A percentile compares a stretch with the other conserved stretches of the same genome.
Conservation (phyloP, 371 early-diverging fungal genomes). For the Mucor mucedo region DNA sequence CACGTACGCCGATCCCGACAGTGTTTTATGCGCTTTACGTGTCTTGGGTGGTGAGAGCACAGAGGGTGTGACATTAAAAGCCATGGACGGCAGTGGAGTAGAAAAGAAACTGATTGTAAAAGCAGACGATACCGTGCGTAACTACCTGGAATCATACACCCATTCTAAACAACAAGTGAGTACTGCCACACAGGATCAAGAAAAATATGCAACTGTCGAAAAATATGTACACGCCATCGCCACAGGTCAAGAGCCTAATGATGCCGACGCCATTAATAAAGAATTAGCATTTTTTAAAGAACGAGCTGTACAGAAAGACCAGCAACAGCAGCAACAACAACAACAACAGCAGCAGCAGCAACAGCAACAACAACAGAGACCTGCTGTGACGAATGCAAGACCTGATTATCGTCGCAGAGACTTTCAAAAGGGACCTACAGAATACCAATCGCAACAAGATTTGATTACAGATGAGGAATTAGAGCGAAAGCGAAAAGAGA, state of each 20-base stretch:
- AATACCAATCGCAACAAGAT: slow-evolving; percentile 22
- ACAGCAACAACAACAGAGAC: slow-evolving; percentile 35
- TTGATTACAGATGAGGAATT: slow-evolving; percentile 68
- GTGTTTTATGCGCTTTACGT: slow-evolving; percentile 70
- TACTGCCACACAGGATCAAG: slow-evolving; percentile 11
- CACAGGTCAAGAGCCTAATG: slow-evolving; percentile 38
- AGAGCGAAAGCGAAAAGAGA: slow-evolving; percentile 65
- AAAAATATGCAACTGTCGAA: slow-evolving; percentile 19
- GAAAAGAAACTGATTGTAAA: slow-evolving; percentile 72
- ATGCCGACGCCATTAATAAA: slow-evolving; percentile 53
- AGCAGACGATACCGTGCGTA: slow-evolving; percentile 75
- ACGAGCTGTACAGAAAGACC: slow-evolving; percentile 64
- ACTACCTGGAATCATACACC: slow-evolving; percentile 65
- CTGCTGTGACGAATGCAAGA: not conserved
- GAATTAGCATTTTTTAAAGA: slow-evolving; percentile 73
- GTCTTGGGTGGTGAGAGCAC: slow-evolving; percentile 68
- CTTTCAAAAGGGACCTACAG: slow-evolving; percentile 25
- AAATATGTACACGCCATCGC: slow-evolving; percentile 40
- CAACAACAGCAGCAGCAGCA: slow-evolving; percentile 35
- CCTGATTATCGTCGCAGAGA: slow-evolving; percentile 33
- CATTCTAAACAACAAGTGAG: slow-evolving; percentile 44
- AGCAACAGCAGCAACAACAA: slow-evolving; percentile 34
- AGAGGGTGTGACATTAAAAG: slow-evolving; percentile 55
- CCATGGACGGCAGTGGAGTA: slow-evolving; percentile 59
- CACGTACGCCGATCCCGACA: slow-evolving; percentile 74